Conservation (phyloP, 2,329 filamentous ascomycete genomes). For the Rhinocladiella similis region DNA sequence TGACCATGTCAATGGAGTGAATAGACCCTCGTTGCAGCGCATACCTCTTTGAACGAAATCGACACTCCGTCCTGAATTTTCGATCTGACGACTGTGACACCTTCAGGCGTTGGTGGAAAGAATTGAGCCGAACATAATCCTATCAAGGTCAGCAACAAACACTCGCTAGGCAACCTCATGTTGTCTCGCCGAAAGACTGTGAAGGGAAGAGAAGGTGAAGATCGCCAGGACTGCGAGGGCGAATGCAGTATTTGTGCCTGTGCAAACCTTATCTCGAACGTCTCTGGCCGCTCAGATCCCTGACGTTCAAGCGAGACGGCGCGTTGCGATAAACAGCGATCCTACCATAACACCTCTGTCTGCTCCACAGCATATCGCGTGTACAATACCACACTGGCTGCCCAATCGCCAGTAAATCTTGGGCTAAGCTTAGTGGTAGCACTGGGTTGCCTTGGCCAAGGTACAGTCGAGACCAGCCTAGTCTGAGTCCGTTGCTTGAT, state of each 20-base stretch:
- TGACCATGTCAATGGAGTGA: not conserved
- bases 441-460: too few relatives aligned
- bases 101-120: constrained; percentile 44
- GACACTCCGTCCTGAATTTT: constrained; percentile 44
- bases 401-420: not conserved
- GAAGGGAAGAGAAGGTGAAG: not conserved
- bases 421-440: too few relatives aligned
- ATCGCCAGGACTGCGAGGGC: not conserved
- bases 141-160: not conserved
- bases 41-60: constrained; percentile 49
- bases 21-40: too few relatives aligned
- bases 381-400: not conserved
- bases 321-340: not conserved
- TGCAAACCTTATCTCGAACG: not conserved
- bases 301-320: not conserved
- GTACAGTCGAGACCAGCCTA: too few relatives aligned
- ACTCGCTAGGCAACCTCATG: not conserved
- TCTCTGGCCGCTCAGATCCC: not conserved
- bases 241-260: not conserved
- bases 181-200: not conserved
- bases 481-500: too few relatives aligned
- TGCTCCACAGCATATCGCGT: not conserved
- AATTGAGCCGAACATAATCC: constrained; percentile 13
- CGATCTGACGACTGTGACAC: constrained; percentile 43
- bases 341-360: not conserved